These are phyloP conservation scores for Paraphysoderma sedebokerense DNA, from an alignment of 371 early-diverging fungal genomes.

Conservation along the genomic window DNA sequence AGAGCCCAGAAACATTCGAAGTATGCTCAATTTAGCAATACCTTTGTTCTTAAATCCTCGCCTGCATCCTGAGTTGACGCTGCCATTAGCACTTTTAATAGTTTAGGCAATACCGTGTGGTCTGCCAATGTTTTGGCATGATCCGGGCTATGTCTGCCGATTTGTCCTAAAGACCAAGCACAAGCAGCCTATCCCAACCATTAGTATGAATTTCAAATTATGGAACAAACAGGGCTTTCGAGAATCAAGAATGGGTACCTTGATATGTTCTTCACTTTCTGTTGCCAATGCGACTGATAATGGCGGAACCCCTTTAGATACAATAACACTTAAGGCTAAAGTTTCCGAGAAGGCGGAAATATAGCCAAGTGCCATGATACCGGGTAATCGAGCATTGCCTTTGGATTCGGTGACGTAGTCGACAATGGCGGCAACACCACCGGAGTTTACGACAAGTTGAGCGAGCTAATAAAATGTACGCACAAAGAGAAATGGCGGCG, in stretches of 20 bases:
- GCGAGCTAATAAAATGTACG: constrained; percentile 26
- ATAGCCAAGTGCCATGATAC: constrained; percentile 33
- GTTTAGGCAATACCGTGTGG: constrained; percentile 20
- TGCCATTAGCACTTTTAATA: constrained; percentile 18
- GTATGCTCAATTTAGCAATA: not conserved
- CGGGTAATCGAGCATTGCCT: constrained; percentile 23
- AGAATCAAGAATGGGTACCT: constrained; percentile 4
- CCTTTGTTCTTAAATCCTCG: too few relatives aligned
- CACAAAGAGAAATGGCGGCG: too few relatives aligned
- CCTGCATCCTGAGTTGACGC: not conserved
- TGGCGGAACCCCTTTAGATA: constrained; percentile 28
- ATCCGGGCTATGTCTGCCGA: constrained; percentile 32
- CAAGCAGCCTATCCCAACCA: too few relatives aligned
- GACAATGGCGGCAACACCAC: constrained; percentile 30
- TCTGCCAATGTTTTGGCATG: constrained; percentile 34
- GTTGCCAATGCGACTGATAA: constrained; percentile 18
- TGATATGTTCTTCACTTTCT: constrained; percentile 26
- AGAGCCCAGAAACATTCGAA: too few relatives aligned
- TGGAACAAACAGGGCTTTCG: not conserved
- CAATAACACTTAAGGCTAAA: constrained; percentile 26
- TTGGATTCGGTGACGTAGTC: constrained; percentile 27
- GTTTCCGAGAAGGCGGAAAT: constrained; percentile 36
- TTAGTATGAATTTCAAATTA: not conserved
- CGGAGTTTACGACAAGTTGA: constrained; percentile 32
- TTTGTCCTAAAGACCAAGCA: constrained; percentile 25